Conservation (phyloP, 1,284 basidiomycete genomes). For the Irpex sp. region DNA sequence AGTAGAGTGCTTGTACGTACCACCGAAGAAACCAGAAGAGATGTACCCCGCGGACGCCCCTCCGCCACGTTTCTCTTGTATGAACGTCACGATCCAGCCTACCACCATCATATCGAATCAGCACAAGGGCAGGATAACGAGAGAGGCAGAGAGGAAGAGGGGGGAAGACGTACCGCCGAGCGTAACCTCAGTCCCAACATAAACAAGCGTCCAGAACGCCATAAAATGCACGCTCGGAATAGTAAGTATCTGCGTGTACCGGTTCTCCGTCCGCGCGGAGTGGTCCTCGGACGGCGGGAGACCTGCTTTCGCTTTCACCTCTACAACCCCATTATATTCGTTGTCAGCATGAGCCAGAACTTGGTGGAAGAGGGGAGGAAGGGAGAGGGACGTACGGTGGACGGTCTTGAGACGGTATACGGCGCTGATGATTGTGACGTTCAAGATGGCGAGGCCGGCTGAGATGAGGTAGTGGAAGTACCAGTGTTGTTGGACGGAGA, state of each 20-base stretch:
- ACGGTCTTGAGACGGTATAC: conserved; percentile 52
- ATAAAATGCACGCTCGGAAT: conserved; percentile 50
- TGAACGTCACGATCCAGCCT: conserved; percentile 63
- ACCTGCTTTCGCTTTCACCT: conserved; percentile 31
- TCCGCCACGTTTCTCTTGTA: conserved; percentile 30
- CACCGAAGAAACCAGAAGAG: conserved; percentile 33
- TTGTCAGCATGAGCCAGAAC: too few relatives aligned
- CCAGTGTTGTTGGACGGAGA: conserved; percentile 45
- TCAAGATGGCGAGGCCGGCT: conserved; percentile 46
- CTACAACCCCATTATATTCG: conserved; percentile 8
- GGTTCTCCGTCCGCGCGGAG: conserved; percentile 31
- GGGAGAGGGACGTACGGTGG: conserved; percentile 36
- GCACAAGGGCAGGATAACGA: background rate
- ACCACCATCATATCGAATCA: background rate
- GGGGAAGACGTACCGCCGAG: conserved; percentile 41
- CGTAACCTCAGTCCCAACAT: conserved; percentile 64
- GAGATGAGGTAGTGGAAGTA: conserved; percentile 62
- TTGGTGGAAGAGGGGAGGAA: too few relatives aligned
- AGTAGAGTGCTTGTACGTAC: conserved; percentile 14
- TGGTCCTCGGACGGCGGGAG: conserved; percentile 31
- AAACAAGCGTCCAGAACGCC: conserved; percentile 59
- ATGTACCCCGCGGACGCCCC: conserved; percentile 30
- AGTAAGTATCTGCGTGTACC: conserved; percentile 52
- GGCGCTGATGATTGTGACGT: conserved; percentile 30
- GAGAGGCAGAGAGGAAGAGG: background rate